Evolutionary conservation across 2,329 filamentous ascomycete genomes (phyloP).

Genomic region (Mycogone perniciosa): DNA sequence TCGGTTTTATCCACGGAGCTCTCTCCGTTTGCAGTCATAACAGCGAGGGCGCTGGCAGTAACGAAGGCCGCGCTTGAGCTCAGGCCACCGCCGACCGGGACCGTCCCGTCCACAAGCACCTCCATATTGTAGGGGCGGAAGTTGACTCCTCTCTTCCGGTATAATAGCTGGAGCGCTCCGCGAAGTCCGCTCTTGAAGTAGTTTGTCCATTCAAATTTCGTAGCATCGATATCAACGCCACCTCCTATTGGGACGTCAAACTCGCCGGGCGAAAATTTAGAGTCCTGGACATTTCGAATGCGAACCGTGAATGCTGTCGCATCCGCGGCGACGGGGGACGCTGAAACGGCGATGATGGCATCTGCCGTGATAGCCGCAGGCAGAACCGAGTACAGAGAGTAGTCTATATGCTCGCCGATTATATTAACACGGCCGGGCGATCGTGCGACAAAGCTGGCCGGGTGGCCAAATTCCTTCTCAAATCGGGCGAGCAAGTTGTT

Average conservation of each 20-base stretch:
- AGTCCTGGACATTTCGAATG: conserved; percentile 70
- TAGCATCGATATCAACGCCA: conserved; percentile 74
- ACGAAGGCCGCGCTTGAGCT: conserved; percentile 94
- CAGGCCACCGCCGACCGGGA: conserved; percentile 85
- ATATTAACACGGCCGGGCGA: conserved; percentile 96
- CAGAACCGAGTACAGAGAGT: conserved; percentile 91
- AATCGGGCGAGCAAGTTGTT: conserved; percentile 66
- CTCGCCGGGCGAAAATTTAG: conserved; percentile 68
- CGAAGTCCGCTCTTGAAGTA: conserved; percentile 93
- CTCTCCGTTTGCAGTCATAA: conserved; percentile 79
- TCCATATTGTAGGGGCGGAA: conserved; percentile 72
- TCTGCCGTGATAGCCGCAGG: conserved; percentile 94
- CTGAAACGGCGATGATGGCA: conserved; percentile 73
- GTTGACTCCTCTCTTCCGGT: conserved; percentile 54
- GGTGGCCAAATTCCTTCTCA: conserved; percentile 59
- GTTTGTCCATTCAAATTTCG: conserved; percentile 89
- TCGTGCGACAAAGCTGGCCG: conserved; percentile 75
- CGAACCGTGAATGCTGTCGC: conserved; percentile 59
- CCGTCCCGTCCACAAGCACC: conserved; percentile 82
- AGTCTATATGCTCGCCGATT: conserved; percentile 98
- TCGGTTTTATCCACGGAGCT: conserved; percentile 79
- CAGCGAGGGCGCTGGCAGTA: conserved; percentile 80
- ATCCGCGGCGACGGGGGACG: conserved; percentile 42
- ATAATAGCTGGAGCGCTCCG: conserved; percentile 73
- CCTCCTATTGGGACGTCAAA: conserved; percentile 62